phyloP scores from a whole-genome alignment of 352 stramenopile species.

The Elongisporangium undulatum region DNA sequence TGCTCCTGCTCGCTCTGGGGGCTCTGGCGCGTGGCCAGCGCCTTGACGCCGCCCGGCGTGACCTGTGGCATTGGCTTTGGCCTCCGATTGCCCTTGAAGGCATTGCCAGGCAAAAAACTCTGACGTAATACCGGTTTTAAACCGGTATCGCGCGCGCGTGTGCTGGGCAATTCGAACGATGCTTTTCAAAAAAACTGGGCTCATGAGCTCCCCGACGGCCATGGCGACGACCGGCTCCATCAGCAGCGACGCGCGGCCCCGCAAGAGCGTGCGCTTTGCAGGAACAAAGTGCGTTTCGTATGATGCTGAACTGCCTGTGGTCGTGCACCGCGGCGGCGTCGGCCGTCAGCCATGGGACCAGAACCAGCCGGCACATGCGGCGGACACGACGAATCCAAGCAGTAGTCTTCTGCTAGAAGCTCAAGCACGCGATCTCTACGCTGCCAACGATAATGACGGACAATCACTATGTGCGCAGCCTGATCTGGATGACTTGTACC shows the following conservation, averaged over 20 bases:
- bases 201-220: not conserved
- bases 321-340: conserved; percentile 30
- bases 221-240: not conserved
- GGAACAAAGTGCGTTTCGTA: conserved; percentile 61
- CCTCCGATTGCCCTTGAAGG: not conserved
- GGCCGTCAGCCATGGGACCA: not conserved
- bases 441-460: conserved; percentile 1
- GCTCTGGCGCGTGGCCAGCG: conserved; percentile 20
- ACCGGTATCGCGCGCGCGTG: not conserved
- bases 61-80: conserved; percentile 13
- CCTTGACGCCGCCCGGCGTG: conserved; percentile 28
- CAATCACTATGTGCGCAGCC: not conserved
- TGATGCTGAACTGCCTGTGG: conserved; percentile 34
- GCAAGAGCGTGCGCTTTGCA: conserved; percentile 38
- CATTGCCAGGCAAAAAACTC: not conserved
- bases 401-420: conserved; percentile 33
- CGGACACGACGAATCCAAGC: not conserved
- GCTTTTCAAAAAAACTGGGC: not conserved
- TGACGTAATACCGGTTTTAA: not conserved
- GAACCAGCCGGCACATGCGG: not conserved
- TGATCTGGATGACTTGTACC: not conserved
- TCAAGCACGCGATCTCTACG: conserved; percentile 26
- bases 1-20: not conserved
- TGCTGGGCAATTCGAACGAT: not conserved
- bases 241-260: not conserved